Evolutionary conservation across 345 rosid genomes (phyloP), one percentile per base, ranked within the genome.

Genomic region (Acer saccharum): DNA sequence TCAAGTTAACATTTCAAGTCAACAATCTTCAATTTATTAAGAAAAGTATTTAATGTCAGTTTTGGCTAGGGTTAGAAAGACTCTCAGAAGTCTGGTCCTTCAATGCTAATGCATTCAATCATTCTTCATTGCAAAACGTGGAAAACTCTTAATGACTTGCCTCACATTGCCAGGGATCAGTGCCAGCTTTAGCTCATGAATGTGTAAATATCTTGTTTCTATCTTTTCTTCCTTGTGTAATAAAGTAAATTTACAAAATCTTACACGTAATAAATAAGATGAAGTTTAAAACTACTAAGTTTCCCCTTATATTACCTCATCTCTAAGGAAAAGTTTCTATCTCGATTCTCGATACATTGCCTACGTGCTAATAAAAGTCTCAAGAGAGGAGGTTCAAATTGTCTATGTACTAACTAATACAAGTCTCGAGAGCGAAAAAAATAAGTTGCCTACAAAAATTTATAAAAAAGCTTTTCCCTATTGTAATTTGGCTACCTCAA

Each of bases 141-240:
- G 46, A 71, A 54, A 29, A 20, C 13, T 55, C 69, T 46, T 29
- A 65, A 64, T 74, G 77, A 64, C 62, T 44, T 23, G n/a, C 50
- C 65, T 71, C 41, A 63, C 2, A 73, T n/a, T 44, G 16, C 2
- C 8, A 7, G 4, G 2, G 9, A 65, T 29, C 10, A 20, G 13
- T 29, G 69, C 25, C 5, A 3, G 25, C 43, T 39, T 73, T 1
- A 61, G 18, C 25, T 16, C 43, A 17, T 17, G 39, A 62, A 73
- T 25, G 11, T 13, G 27, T 64, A 48, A 60, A 46, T 17, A 23
- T 43, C 29, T 39, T 17, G 46, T 54, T 32, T 32, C 6, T 29
- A 44, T 46, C 21, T 21, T 23, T 70, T 70, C 61, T 27, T 11
- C 23, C 29, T 3, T 9, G 16, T 29, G 6, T 9, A 21, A 14